These are phyloP conservation scores for Celoporthe dispersa DNA, from an alignment of 2,329 filamentous ascomycete species.

Conservation along the genomic window DNA sequence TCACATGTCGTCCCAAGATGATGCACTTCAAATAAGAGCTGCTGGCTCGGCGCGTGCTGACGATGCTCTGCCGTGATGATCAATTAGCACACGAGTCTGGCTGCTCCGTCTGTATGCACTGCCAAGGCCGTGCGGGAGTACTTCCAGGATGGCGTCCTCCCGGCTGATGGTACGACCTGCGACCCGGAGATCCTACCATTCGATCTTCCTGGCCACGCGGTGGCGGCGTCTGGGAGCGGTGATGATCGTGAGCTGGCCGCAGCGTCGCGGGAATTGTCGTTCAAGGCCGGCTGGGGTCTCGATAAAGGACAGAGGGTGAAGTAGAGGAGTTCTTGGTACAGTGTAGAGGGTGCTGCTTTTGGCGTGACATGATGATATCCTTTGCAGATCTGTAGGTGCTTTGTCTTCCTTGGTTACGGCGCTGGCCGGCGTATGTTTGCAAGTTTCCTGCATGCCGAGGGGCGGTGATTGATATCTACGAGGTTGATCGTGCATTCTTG, in stretches of 20 bases:
- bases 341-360: neutral
- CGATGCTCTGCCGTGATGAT: neutral
- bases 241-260: conserved; percentile 22
- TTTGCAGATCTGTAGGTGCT: neutral
- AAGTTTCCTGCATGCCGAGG: neutral
- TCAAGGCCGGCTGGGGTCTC: conserved; percentile 19
- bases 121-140: conserved; percentile 47
- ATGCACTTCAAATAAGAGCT: neutral
- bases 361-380: neutral
- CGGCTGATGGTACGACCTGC: conserved; percentile 50
- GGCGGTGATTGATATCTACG: neutral
- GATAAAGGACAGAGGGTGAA: neutral
- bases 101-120: conserved; percentile 51
- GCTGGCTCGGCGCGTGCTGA: neutral
- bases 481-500: neutral
- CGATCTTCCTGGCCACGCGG: conserved; percentile 31
- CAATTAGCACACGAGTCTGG: conserved; percentile 53
- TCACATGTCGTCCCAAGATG: neutral
- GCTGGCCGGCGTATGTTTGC: neutral
- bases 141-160: conserved; percentile 52
- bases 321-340: neutral
- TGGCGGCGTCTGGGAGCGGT: neutral
- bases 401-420: neutral
- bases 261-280: conserved; percentile 27
- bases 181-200: conserved; percentile 51